Percentiles rank a stretch among this genome's conserved stretches.
phyloP scores from a whole-genome alignment of 495 filamentous ascomycete species.

The Annulohypoxylon stygium region DNA sequence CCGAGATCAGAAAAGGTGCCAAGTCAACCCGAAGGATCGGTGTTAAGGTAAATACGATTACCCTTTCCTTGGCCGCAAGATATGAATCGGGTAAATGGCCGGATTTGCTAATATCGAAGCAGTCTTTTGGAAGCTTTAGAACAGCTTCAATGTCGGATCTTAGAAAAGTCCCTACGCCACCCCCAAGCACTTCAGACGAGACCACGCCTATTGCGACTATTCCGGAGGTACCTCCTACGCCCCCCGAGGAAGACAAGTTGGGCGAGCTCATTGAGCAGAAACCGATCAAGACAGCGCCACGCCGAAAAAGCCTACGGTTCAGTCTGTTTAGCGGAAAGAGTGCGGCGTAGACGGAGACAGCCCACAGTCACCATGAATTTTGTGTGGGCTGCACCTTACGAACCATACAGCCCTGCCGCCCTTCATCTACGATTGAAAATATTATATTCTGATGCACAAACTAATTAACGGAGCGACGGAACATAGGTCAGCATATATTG shows the following conservation, averaged over 20 bases:
- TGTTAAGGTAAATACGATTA: slow-evolving; percentile 42
- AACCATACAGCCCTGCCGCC: neutral
- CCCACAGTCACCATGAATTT: neutral
- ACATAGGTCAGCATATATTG: slow-evolving; percentile 29
- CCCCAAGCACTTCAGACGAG: slow-evolving; percentile 47
- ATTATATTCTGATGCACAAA: neutral
- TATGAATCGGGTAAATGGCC: slow-evolving; percentile 15
- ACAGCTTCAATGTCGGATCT: slow-evolving; percentile 47
- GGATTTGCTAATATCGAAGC: slow-evolving; percentile 32
- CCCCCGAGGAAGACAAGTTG: slow-evolving; percentile 48
- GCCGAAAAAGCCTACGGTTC: slow-evolving; percentile 49
- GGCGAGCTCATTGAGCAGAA: slow-evolving; percentile 41
- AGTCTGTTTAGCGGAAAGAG: slow-evolving; percentile 47
- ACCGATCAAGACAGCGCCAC: slow-evolving; percentile 43
- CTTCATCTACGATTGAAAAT: neutral
- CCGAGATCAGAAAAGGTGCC: slow-evolving; percentile 44
- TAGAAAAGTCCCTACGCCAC: slow-evolving; percentile 43
- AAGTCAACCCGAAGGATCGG: slow-evolving; percentile 48
- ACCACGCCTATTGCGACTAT: slow-evolving; percentile 49
- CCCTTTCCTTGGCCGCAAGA: slow-evolving; percentile 14
- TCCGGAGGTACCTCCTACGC: slow-evolving; percentile 50
- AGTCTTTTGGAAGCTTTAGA: slow-evolving; percentile 50
- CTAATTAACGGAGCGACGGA: slow-evolving; percentile 26
- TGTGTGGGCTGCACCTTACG: neutral
- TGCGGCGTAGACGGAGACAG: slow-evolving; percentile 14